These are phyloP conservation scores for Limnomonas spitsbergensis DNA, from an alignment of 139 green algal genomes.

Conservation along the genomic window DNA sequence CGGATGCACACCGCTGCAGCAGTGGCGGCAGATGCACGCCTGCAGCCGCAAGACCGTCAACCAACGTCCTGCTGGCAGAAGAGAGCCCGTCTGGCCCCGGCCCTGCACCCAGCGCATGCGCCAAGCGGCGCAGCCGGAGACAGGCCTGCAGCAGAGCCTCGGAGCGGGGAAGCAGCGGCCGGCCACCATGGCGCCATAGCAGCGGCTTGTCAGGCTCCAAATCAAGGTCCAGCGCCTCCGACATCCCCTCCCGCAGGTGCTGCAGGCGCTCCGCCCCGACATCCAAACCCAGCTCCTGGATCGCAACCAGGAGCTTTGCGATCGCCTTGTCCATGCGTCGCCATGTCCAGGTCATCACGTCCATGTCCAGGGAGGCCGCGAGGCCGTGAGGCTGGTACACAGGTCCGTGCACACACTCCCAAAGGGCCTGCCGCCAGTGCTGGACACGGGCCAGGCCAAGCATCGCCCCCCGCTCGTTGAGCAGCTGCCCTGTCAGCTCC, in stretches of 20 bases:
- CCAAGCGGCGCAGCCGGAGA: constrained; percentile 19
- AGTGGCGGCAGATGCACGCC: not conserved
- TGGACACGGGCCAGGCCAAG: constrained; percentile 25
- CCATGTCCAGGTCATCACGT: constrained; percentile 62
- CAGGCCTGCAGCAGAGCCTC: constrained; percentile 25
- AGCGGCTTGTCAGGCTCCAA: constrained; percentile 53
- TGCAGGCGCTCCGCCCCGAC: constrained; percentile 4
- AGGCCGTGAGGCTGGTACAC: not conserved
- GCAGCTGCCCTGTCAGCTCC: not conserved
- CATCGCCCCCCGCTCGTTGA: not conserved
- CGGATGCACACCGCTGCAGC: not conserved
- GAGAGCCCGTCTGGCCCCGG: not conserved
- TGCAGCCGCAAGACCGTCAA: not conserved
- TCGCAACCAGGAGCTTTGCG: constrained; percentile 18
- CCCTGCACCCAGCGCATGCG: constrained; percentile 18
- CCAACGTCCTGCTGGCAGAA: not conserved
- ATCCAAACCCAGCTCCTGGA: not conserved
- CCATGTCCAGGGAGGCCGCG: constrained; percentile 20
- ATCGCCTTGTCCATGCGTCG: constrained; percentile 48
- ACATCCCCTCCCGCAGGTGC: constrained; percentile 24
- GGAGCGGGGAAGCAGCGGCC: constrained; percentile 61
- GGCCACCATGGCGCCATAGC: constrained; percentile 75
- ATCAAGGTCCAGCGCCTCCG: constrained; percentile 35
- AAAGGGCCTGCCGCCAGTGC: constrained; percentile 48
- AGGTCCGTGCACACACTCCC: constrained; percentile 42